phyloP scores from a whole-genome alignment of 1,284 basidiomycete genomes.

The Xanthoconium separans region DNA sequence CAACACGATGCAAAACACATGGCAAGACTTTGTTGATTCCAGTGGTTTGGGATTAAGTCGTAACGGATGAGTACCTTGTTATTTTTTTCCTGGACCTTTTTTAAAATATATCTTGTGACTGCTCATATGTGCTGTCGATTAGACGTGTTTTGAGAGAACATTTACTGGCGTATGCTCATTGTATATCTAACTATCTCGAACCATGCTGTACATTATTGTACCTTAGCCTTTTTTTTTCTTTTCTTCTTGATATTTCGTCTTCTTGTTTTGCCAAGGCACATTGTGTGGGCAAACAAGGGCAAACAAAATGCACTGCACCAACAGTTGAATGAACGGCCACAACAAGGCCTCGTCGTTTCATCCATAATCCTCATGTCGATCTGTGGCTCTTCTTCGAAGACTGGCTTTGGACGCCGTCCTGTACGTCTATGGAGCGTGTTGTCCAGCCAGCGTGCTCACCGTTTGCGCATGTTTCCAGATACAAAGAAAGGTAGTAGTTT shows the following conservation, averaged over 20 bases:
- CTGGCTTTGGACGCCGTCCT: slow-evolving; percentile 53
- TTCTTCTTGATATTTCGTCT: slow-evolving; percentile 25
- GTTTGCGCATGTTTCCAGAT: slow-evolving; percentile 38
- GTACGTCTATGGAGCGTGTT: slow-evolving; percentile 34
- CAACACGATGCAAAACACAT: slow-evolving; percentile 53
- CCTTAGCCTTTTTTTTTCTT: slow-evolving; percentile 29
- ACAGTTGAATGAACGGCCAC: neutral
- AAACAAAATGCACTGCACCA: slow-evolving; percentile 17
- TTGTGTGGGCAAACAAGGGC: slow-evolving; percentile 18
- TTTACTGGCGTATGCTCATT: slow-evolving; percentile 7
- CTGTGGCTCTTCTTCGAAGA: slow-evolving; percentile 50
- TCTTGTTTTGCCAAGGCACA: neutral
- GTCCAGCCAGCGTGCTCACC: slow-evolving; percentile 18
- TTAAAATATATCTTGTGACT: neutral
- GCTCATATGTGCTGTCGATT: slow-evolving; percentile 8
- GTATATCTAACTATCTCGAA: slow-evolving; percentile 22
- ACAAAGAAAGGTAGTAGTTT: slow-evolving; percentile 75
- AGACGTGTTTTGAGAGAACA: slow-evolving; percentile 13
- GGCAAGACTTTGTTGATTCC: slow-evolving; percentile 54
- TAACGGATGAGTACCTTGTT: slow-evolving; percentile 9
- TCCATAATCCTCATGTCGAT: slow-evolving; percentile 41
- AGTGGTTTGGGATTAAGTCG: slow-evolving; percentile 29
- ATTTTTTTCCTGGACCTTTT: neutral
- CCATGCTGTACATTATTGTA: slow-evolving; percentile 16
- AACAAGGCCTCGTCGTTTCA: slow-evolving; percentile 4